Base-by-base conservation (phyloP, 495 filamentous ascomycete species). In the Penicillium goetzii region DNA sequence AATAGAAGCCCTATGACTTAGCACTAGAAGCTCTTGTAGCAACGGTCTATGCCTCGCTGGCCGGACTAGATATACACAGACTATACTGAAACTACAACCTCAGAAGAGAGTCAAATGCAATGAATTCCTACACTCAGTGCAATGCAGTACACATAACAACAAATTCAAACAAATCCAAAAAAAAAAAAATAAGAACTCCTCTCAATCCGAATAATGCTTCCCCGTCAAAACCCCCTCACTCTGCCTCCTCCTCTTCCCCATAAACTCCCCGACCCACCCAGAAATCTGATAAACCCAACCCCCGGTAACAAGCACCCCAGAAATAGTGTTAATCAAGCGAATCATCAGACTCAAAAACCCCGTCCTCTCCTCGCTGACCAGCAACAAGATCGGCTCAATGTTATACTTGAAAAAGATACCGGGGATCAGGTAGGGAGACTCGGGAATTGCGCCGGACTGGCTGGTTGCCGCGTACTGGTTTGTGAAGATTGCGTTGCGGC, bases 351-450 rank as follows among this genome's bases (percentile, higher is more conserved):
- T 79, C 59, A 96, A 73, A 58, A 97, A 81, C 19, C 89, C 82
- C 43, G 86, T 88, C 66, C 94, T 83, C 69, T 88, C 87, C 79
- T 97, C 95, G 64, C 88, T 88, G 57, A 99, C 87, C 26, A 89
- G 87, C 32, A 99, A 80, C 67, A 92, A 74, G 68, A 99, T 94
- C 4, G 95, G 95, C 85, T 99, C 95, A 72, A 99, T 97, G 76
- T 98, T 94, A 74, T 94, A 99, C 81, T 98, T 98, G 84, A 99
- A 92, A 77, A 97, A 99, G 66, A 99, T 90, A 12, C 96, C 96
- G 1, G 95, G 95, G 7, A 96, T 85, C 43, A 76, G 61, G 62
- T 62, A 73, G 9, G 81, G 79, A 61, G 81, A 86, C 74, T 96
- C 90, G 58, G 80, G 76, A 41, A 97, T 80, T 9, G 79, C 67